Percentiles rank a stretch among this genome's conserved stretches.
Evolutionary conservation across 768 basidiomycete species (phyloP).

Genomic region (Boletus barrowsii): DNA sequence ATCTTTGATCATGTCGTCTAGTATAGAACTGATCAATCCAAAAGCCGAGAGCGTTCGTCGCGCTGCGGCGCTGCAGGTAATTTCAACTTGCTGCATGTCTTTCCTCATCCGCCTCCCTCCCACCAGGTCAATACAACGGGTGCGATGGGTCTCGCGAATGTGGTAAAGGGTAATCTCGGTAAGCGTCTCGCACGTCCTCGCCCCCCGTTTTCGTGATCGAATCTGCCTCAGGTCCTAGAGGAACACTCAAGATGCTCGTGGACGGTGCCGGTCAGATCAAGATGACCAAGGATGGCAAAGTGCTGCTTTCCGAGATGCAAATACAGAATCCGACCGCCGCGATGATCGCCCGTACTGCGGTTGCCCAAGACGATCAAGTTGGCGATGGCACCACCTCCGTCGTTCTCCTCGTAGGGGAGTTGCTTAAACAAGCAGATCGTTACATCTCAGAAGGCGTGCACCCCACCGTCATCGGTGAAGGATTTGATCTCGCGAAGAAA

Average conservation of each 20-base stretch:
- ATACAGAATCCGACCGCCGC: constrained; percentile 99
- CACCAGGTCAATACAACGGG: constrained; percentile 85
- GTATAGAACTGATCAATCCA: constrained; percentile 94
- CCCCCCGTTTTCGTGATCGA: constrained; percentile 23
- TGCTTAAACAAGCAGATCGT: constrained; percentile 96
- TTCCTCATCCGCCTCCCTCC: constrained; percentile 22
- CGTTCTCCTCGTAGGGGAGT: constrained; percentile 90
- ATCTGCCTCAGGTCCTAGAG: constrained; percentile 72
- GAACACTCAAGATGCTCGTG: constrained; percentile 99
- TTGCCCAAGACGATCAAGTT: constrained; percentile 98
- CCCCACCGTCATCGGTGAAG: constrained; percentile 91
- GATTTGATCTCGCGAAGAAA: constrained; percentile 97
- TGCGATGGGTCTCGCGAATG: constrained; percentile 94
- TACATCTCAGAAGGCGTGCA: constrained; percentile 98
- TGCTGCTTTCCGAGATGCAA: constrained; percentile 98
- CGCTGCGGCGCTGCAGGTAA: constrained; percentile 87
- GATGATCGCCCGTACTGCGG: constrained; percentile 97
- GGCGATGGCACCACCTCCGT: constrained; percentile 99
- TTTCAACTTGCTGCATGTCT: constrained; percentile 16
- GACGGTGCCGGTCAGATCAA: constrained; percentile 98
- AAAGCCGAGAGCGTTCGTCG: constrained; percentile 92
- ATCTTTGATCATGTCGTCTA: constrained; percentile 54
- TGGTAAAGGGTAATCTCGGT: constrained; percentile 98
- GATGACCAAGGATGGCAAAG: constrained; percentile 99
- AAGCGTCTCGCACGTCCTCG: constrained; percentile 28